These are phyloP conservation scores for Crithidia acanthocephali DNA, from an alignment of 208 protist species.

Conservation along the genomic window DNA sequence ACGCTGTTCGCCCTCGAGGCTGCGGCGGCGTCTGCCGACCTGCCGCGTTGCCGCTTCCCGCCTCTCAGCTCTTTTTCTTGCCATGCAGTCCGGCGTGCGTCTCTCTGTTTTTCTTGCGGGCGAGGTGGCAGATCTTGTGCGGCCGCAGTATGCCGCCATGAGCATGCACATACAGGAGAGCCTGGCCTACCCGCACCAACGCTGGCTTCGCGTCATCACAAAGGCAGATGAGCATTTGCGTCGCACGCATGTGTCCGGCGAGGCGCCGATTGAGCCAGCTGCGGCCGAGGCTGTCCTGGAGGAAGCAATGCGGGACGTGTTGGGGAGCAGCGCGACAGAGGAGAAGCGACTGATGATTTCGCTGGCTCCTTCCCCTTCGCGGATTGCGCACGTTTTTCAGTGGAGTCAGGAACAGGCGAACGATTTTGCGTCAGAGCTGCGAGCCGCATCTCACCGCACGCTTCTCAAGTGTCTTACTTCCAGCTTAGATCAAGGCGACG, in stretches of 20 bases:
- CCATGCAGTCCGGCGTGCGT: constrained; percentile 35
- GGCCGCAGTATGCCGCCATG: constrained; percentile 36
- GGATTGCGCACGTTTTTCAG: constrained; percentile 10
- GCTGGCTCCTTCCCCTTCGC: constrained; percentile 22
- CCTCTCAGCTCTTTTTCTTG: constrained; percentile 39
- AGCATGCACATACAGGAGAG: constrained; percentile 34
- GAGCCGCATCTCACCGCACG: constrained; percentile 2
- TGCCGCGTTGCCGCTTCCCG: constrained; percentile 28
- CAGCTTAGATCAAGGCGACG: neutral
- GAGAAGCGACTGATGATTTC: constrained; percentile 20
- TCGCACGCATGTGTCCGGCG: neutral
- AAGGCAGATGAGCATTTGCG: constrained; percentile 60
- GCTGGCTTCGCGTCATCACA: constrained; percentile 46
- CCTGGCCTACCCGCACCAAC: constrained; percentile 26
- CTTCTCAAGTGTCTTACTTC: constrained; percentile 16
- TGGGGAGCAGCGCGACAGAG: constrained; percentile 13
- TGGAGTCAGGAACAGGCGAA: constrained; percentile 6
- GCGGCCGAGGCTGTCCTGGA: constrained; percentile 2
- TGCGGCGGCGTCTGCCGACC: constrained; percentile 29
- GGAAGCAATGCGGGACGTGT: neutral
- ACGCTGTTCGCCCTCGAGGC: neutral
- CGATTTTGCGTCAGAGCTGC: constrained; percentile 9
- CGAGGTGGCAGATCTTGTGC: constrained; percentile 46
- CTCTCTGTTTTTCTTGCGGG: constrained; percentile 48
- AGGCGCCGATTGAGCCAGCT: neutral